Evolutionary conservation across 768 basidiomycete genomes (phyloP).

Genomic region (Trametes cinnabarina): DNA sequence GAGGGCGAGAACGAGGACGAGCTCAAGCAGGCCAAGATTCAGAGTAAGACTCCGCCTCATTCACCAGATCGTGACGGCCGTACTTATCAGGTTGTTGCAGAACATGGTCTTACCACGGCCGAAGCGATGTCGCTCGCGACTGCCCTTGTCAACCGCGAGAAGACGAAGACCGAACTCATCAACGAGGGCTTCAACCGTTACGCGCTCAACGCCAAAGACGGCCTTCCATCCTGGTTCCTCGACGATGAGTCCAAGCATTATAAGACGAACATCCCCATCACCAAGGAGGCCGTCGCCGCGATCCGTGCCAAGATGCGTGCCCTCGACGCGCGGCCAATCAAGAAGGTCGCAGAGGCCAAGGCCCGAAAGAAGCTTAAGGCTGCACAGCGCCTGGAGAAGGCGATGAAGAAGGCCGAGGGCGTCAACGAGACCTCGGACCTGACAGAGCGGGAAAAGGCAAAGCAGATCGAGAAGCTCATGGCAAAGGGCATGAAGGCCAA

Average conservation of each 20-base stretch:
- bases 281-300: slow-evolving; percentile 87
- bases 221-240: slow-evolving; percentile 92
- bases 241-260: slow-evolving; percentile 94
- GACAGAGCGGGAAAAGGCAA: slow-evolving; percentile 93
- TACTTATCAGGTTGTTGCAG: slow-evolving; percentile 39
- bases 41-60: no score
- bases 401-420: slow-evolving; percentile 94
- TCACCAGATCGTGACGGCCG: no score
- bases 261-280: slow-evolving; percentile 93
- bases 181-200: slow-evolving; percentile 96
- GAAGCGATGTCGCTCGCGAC: slow-evolving; percentile 93
- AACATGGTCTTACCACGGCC: slow-evolving; percentile 77
- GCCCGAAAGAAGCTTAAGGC: slow-evolving; percentile 94
- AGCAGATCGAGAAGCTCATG: slow-evolving; percentile 91
- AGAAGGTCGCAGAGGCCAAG: slow-evolving; percentile 98
- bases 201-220: slow-evolving; percentile 89
- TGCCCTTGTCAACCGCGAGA: slow-evolving; percentile 85
- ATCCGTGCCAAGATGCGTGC: slow-evolving; percentile 89
- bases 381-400: slow-evolving; percentile 80
- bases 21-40: slow-evolving; percentile 58
- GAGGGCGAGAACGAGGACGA: slow-evolving; percentile 75
- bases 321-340: slow-evolving; percentile 95
- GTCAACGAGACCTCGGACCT: slow-evolving; percentile 85
- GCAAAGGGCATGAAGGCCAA: slow-evolving; percentile 69
- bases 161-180: slow-evolving; percentile 82